phyloP scores from a whole-genome alignment of 2,329 filamentous ascomycete genomes.

The Phaeosphaeriaceae sp. region DNA sequence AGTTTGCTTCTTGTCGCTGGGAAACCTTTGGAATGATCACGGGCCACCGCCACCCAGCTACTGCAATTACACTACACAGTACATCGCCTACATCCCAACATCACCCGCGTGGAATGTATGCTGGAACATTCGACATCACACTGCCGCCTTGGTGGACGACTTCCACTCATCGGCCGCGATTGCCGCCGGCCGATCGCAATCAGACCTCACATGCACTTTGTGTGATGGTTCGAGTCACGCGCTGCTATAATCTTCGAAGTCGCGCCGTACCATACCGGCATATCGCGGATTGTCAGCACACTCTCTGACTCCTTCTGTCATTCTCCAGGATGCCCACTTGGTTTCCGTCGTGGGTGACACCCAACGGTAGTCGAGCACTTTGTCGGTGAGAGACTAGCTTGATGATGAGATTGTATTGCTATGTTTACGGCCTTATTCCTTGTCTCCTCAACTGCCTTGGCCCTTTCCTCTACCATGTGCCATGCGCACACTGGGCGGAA shows the following conservation, averaged over 20 bases:
- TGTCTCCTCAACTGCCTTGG: slow-evolving; percentile 16
- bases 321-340: not conserved
- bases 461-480: slow-evolving; percentile 29
- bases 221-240: not conserved
- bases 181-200: not conserved
- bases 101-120: not conserved
- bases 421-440: not conserved
- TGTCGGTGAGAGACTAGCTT: not conserved
- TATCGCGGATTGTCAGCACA: not conserved
- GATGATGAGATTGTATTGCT: not conserved
- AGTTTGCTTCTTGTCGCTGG: not conserved
- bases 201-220: not conserved
- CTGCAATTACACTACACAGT: not conserved
- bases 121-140: not conserved
- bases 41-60: not conserved
- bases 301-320: not conserved
- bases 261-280: not conserved
- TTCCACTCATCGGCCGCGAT: not conserved
- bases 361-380: not conserved
- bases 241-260: not conserved
- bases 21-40: slow-evolving; percentile 1
- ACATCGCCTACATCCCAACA: not conserved
- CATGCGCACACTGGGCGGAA: slow-evolving; percentile 58
- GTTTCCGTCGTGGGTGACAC: not conserved
- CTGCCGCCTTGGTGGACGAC: not conserved